Base-by-base conservation (phyloP, 2,329 filamentous ascomycete genomes). In the Cladosporium velox region DNA sequence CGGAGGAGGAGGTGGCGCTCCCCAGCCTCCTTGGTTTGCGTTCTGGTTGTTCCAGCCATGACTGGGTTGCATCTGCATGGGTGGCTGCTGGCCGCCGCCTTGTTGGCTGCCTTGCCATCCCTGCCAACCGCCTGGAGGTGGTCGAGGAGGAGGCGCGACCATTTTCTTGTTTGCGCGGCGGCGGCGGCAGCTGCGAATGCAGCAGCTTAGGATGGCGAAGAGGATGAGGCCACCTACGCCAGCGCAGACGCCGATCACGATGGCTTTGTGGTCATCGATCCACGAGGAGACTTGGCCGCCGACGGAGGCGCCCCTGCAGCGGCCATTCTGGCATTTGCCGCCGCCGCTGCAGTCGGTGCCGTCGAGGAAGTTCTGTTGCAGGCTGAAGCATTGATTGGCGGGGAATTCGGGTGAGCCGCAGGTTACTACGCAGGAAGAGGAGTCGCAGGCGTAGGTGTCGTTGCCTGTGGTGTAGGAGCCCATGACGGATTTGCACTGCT, bases 351-450 rank as follows among this genome's bases (percentile, higher is more conserved):
- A 99, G 1, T 86, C 81, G 0, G 95, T 98, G 21, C 95, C 95
- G 75, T 99, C 95, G 34, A 98, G 83, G 79, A 96, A 98, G 79
- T 96, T 95, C 76, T 97, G 93, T 76, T 91, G 89, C 80, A 96
- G 86, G 26, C 86, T 85, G 67, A 90, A 89, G 78, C 92, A 97
- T 8, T 85, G 83, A 66, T 86, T 86, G 6, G 81, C 69, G 8
- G 87, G 87, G 66, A 93, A 89, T 65, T 87, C 82, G 4, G 91
- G 88, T 28, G 89, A 90, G 2, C 85, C 84, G 78, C 95, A 99
- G 59, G 88, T 88, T 60, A 98, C 82, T 69, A 86, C 84, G 79
- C 95, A 99, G 59, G 88, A 89, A 41, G 85, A 84, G 64, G 81
- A 83, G 70, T 90, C 87, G 79, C 95, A 99, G 11, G 93, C 90